phyloP scores from a whole-genome alignment of 495 filamentous ascomycete genomes.

The Stereocaulon alpinum region DNA sequence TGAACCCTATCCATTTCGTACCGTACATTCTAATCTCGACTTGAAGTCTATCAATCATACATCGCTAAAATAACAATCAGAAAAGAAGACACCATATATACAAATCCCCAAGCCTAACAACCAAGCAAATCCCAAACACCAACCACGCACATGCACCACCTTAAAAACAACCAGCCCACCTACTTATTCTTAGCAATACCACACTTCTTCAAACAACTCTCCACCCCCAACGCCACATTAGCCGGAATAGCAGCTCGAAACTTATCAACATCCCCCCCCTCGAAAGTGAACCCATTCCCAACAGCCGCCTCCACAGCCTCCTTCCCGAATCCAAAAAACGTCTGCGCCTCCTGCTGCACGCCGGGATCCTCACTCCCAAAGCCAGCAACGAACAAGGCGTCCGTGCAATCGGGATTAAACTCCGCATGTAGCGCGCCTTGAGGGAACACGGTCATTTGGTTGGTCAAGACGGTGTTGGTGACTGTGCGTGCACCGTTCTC shows the following conservation, averaged over 20 bases:
- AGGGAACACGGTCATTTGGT: conserved; percentile 40
- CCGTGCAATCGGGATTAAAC: conserved; percentile 42
- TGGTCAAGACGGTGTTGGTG: conserved; percentile 27
- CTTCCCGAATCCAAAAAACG: conserved; percentile 37
- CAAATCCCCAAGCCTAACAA: no score
- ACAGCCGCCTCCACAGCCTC: conserved; percentile 36
- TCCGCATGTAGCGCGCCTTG: conserved; percentile 43
- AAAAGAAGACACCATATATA: no score
- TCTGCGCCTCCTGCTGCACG: conserved; percentile 32
- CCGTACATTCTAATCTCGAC: no score
- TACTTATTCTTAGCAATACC: conserved; percentile 10
- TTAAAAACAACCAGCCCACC: background rate
- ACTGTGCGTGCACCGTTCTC: conserved; percentile 39
- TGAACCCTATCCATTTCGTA: no score
- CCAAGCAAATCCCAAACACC: no score
- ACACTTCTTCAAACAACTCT: conserved; percentile 33
- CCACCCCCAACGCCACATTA: conserved; percentile 36
- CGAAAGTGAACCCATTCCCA: conserved; percentile 29
- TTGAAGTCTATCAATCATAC: no score
- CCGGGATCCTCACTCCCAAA: conserved; percentile 42
- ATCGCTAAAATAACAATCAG: no score
- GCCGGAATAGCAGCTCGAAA: conserved; percentile 36
- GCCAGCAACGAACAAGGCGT: conserved; percentile 38
- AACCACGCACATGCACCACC: no score
- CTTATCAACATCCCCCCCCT: conserved; percentile 35